Percentiles rank a stretch among this genome's conserved stretches.
These are phyloP conservation scores for Parathielavia appendiculata DNA, from an alignment of 495 filamentous ascomycete species.

Conservation along the genomic window DNA sequence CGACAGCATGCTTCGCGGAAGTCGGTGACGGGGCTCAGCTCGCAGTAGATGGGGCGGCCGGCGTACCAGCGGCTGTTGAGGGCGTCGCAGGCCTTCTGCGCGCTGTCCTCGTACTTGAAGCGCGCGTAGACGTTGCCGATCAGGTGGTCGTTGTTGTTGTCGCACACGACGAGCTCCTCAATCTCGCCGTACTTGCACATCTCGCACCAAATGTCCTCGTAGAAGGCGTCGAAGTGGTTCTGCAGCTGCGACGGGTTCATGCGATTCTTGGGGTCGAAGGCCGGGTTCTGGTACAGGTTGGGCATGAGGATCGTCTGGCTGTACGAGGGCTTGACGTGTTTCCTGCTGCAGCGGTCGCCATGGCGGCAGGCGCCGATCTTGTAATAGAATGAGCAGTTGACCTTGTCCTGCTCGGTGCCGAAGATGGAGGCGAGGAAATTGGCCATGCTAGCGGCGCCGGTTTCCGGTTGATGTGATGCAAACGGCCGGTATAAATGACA, in stretches of 20 bases:
- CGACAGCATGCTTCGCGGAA: conserved; percentile 97
- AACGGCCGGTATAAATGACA: too few relatives aligned
- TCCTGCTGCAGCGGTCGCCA: conserved; percentile 94
- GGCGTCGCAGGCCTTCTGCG: conserved; percentile 86
- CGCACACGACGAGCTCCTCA: conserved; percentile 84
- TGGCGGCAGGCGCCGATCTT: conserved; percentile 94
- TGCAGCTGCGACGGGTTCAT: conserved; percentile 93
- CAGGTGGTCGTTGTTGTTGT: conserved; percentile 97
- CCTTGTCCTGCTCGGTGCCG: conserved; percentile 98
- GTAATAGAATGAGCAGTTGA: conserved; percentile 47
- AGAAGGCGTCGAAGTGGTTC: conserved; percentile 99
- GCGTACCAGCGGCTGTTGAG: conserved; percentile 97
- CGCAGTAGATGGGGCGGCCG: conserved; percentile 95
- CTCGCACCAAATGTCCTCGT: conserved; percentile 99
- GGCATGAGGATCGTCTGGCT: conserved; percentile 95
- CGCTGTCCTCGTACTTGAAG: conserved; percentile 99
- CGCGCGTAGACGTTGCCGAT: conserved; percentile 99
- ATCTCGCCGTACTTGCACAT: conserved; percentile 92
- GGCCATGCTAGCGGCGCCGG: conserved; percentile 49
- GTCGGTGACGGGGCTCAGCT: conserved; percentile 92
- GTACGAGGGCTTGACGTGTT: conserved; percentile 99
- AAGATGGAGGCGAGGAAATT: conserved; percentile 99
- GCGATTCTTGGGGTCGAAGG: conserved; percentile 93
- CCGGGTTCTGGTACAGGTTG: conserved; percentile 98
- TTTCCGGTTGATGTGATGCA: not conserved